Conservation (phyloP, 257 asterid species). For the Coffea eugenioides region DNA sequence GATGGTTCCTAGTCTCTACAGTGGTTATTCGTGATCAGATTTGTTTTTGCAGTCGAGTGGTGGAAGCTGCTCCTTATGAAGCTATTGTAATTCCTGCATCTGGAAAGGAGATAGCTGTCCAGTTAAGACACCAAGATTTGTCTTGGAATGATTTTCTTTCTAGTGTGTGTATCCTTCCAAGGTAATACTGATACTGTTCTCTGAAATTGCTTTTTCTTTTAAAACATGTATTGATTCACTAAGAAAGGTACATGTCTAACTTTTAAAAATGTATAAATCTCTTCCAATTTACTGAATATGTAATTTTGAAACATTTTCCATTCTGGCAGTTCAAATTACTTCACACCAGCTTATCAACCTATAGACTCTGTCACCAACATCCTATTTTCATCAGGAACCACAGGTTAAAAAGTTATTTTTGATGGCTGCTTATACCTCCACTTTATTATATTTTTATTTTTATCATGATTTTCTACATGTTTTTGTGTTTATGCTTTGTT, state of each 20-base stretch:
- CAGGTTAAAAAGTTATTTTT: constrained; percentile 46
- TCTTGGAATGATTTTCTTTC: constrained; percentile 74
- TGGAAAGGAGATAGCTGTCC: constrained; percentile 61
- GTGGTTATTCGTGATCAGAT: neutral
- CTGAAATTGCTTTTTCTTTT: neutral
- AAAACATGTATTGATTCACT: constrained; percentile 3
- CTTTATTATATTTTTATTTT: neutral
- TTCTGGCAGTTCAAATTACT: constrained; percentile 54
- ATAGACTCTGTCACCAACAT: constrained; percentile 69
- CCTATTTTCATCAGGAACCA: constrained; percentile 93
- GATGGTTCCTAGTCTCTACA: neutral
- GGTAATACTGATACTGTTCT: constrained; percentile 31
- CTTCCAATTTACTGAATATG: neutral
- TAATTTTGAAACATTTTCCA: constrained; percentile 13
- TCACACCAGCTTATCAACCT: constrained; percentile 64
- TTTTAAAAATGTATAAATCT: neutral
- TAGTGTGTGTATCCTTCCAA: constrained; percentile 42
- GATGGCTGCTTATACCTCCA: neutral
- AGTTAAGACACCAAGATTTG: constrained; percentile 59
- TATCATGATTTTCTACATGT: neutral
- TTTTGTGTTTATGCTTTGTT: neutral
- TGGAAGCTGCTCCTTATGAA: constrained; percentile 65
- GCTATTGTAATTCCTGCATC: constrained; percentile 70
- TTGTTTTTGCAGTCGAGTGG: constrained; percentile 64
- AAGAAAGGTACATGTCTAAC: neutral